A percentile compares a stretch with the other conserved stretches of the same genome.
These are phyloP conservation scores for Lactarius sanguifluus DNA, from an alignment of 768 basidiomycete genomes.

Conservation along the genomic window DNA sequence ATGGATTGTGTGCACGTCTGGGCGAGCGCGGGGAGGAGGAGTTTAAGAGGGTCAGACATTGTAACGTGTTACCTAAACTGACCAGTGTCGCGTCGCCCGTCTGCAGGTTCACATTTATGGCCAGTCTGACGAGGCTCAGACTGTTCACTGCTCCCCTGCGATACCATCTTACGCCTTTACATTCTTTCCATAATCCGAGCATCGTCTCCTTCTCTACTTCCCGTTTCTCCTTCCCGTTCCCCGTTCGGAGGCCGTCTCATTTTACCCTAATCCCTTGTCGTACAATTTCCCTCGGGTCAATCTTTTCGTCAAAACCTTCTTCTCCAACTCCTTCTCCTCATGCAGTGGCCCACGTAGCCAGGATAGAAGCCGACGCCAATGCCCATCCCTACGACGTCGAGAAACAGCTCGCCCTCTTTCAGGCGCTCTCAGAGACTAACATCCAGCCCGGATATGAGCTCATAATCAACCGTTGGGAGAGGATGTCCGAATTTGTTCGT, in stretches of 20 bases:
- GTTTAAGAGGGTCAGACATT: conserved; percentile 31
- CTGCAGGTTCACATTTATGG: neutral
- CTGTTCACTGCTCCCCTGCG: conserved; percentile 14
- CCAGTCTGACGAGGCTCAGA: conserved; percentile 20
- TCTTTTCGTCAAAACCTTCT: conserved; percentile 17
- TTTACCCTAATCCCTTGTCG: conserved; percentile 15
- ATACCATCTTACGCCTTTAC: conserved; percentile 16
- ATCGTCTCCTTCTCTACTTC: conserved; percentile 32
- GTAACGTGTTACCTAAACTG: neutral
- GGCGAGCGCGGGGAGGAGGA: conserved; percentile 32
- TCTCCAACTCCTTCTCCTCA: conserved; percentile 51
- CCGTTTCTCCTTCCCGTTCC: conserved; percentile 12
- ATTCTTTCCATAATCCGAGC: conserved; percentile 30
- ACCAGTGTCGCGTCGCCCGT: neutral
- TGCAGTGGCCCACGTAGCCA: conserved; percentile 67
- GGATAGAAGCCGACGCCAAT: conserved; percentile 76
- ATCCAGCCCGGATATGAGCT: conserved; percentile 69
- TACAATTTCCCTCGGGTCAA: conserved; percentile 21
- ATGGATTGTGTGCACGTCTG: conserved; percentile 38
- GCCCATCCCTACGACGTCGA: conserved; percentile 64
- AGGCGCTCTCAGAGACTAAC: conserved; percentile 63
- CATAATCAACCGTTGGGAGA: conserved; percentile 78
- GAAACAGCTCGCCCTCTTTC: conserved; percentile 69
- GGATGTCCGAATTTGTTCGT: conserved; percentile 80
- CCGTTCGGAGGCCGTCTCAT: conserved; percentile 13